These are phyloP conservation scores for Oryza nivara DNA, from an alignment of 176 grass and related monocot genomes.

Conservation along the genomic window DNA sequence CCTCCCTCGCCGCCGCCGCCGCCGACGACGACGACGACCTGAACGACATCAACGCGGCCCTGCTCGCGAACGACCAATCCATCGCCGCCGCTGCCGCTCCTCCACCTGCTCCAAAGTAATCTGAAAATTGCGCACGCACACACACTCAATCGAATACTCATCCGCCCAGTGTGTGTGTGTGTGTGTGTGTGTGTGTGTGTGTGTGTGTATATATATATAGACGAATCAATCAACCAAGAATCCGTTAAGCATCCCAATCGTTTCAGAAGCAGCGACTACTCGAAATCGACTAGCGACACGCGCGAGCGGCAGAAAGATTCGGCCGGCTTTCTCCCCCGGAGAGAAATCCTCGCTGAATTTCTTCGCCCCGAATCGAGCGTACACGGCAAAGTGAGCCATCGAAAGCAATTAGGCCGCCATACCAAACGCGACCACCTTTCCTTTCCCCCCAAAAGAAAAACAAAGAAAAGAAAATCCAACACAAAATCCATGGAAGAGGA, in stretches of 20 bases:
- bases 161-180: background rate
- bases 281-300: slow-evolving; percentile 36
- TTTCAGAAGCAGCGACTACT: background rate
- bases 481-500: background rate
- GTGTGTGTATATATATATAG: too few relatives aligned
- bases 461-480: background rate
- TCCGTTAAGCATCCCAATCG: slow-evolving; percentile 49
- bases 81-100: slow-evolving; percentile 41
- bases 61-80: slow-evolving; percentile 73
- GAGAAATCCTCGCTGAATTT: background rate
- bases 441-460: background rate
- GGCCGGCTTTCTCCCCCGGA: slow-evolving; percentile 32
- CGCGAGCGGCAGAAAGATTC: slow-evolving; percentile 34
- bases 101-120: slow-evolving; percentile 42
- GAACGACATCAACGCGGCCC: slow-evolving; percentile 68
- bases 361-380: slow-evolving; percentile 28
- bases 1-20: slow-evolving; percentile 41
- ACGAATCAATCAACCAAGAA: slow-evolving; percentile 9
- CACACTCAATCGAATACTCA: background rate
- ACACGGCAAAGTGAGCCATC: background rate
- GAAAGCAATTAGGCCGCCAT: slow-evolving; percentile 52
- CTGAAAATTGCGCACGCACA: slow-evolving; percentile 46
- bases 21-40: background rate
- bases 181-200: too few relatives aligned
- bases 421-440: background rate